These are phyloP conservation scores for Pouteria glomerata DNA, from an alignment of 148 eudicot genomes.

Conservation along the genomic window DNA sequence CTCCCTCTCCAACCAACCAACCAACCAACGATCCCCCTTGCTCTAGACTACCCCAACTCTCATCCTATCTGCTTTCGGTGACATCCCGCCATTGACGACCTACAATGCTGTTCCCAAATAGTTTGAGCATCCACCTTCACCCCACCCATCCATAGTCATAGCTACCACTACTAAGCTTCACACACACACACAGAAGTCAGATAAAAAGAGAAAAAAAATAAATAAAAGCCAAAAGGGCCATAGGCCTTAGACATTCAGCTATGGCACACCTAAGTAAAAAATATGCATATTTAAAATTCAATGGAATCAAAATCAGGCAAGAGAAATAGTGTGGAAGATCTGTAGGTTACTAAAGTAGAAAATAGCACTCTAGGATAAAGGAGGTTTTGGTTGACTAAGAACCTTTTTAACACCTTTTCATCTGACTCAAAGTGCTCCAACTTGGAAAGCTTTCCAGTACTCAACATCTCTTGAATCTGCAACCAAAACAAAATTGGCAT, in stretches of 20 bases:
- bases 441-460: slow-evolving; percentile 87
- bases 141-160: too few species aligned
- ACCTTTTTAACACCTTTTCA: slow-evolving; percentile 58
- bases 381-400: slow-evolving; percentile 3
- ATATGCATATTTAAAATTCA: background rate
- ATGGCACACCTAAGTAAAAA: background rate
- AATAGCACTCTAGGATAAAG: background rate
- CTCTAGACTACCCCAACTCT: too few species aligned
- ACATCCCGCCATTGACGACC: too few species aligned
- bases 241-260: background rate
- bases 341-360: background rate
- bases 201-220: slow-evolving; percentile 1
- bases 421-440: slow-evolving; percentile 93
- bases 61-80: too few species aligned
- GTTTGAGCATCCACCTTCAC: too few species aligned
- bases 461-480: slow-evolving; percentile 91
- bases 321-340: background rate
- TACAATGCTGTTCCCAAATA: too few species aligned
- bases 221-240: background rate
- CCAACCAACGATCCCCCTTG: too few species aligned
- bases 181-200: too few species aligned
- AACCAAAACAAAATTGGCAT: slow-evolving; percentile 7
- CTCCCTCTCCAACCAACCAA: too few species aligned
- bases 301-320: background rate
- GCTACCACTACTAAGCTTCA: too few species aligned